Base-by-base conservation (phyloP, 768 basidiomycete genomes). In the Tylopilus cervinicoccineus region DNA sequence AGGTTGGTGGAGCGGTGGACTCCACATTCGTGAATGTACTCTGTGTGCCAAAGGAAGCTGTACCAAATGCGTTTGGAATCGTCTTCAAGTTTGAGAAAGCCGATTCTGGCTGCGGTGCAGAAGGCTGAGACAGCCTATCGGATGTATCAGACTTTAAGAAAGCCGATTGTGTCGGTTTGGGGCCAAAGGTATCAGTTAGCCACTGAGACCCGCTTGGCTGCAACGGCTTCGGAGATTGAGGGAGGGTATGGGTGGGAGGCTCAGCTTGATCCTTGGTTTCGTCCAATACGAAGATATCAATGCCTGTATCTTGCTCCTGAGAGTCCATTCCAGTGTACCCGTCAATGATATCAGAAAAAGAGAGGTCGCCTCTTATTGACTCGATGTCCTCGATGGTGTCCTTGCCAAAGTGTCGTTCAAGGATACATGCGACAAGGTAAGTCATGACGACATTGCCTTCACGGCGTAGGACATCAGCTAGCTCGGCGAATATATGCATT, bases 381-480 rank as follows among this genome's bases (percentile, higher is more conserved):
- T 88, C 86, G 29, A 89, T 86, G 45, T 86, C 79, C 5, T 88
- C 83, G 51, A 89, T 81, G 5, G 89, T 81, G 37, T 86, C 87
- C 57, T 81, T 77, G 55, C 87, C 85, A 62, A 98, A 93, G 39
- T 91, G 74, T n/a, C 84, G 71, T 63, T 95, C 90, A 37, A 93
- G 72, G 39, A 97, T 79, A 61, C 93, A 96, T 0, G 88, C 91
- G 22, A 96, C 80, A 22, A 98, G 80, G 60, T 87, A 96, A 2
- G 91, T 86, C 78, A 91, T 88, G 13, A 82, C 68, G 2, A 73
- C 68, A 44, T 76, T 80, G 34, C 83, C 83, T 55, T 87, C 76
- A 36, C 84, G 76, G 48, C 82, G 76, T 22, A 90, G 75, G 23
- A 81, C 78, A 5, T 60, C 63, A 0, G 80, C 85, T 10, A 90